phyloP scores from a whole-genome alignment of 345 rosid genomes.

The Hibiscus trionum region DNA sequence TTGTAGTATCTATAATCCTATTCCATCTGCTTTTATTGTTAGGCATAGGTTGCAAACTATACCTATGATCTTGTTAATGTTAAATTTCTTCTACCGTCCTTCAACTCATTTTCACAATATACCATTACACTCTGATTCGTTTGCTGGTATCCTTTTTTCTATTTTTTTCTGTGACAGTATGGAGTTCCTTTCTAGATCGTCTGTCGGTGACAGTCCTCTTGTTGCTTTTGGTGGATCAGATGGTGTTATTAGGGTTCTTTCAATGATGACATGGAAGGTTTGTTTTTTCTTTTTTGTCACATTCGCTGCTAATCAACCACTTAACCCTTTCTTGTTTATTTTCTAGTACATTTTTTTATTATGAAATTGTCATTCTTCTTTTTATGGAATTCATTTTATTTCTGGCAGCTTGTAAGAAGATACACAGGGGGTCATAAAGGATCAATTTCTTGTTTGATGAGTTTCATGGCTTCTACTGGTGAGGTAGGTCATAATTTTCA shows the following conservation, averaged over 20 bases:
- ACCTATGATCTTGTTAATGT: not conserved
- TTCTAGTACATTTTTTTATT: not conserved
- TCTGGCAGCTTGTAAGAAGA: constrained; percentile 80
- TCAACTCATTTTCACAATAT: constrained; percentile 3
- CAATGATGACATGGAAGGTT: constrained; percentile 99
- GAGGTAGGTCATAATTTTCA: constrained; percentile 52
- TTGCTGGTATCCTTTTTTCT: constrained; percentile 4
- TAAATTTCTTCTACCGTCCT: constrained; percentile 1
- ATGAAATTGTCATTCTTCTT: not conserved
- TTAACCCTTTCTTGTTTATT: constrained; percentile 7
- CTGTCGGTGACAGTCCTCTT: constrained; percentile 85
- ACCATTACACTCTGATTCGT: not conserved
- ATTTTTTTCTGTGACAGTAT: constrained; percentile 44
- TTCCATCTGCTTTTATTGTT: not conserved
- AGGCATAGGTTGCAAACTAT: not conserved
- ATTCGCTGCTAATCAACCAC: constrained; percentile 9
- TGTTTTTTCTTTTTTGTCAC: constrained; percentile 15
- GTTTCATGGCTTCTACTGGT: constrained; percentile 94
- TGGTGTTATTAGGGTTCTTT: constrained; percentile 97
- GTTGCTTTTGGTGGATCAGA: constrained; percentile 98
- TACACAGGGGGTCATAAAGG: constrained; percentile 99
- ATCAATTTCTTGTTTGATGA: constrained; percentile 88
- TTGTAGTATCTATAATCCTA: not conserved
- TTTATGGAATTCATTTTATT: constrained; percentile 3
- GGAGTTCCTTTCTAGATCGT: constrained; percentile 85